These are phyloP conservation scores for Venturia carpophila DNA, from an alignment of 2,329 filamentous ascomycete species.

Conservation along the genomic window DNA sequence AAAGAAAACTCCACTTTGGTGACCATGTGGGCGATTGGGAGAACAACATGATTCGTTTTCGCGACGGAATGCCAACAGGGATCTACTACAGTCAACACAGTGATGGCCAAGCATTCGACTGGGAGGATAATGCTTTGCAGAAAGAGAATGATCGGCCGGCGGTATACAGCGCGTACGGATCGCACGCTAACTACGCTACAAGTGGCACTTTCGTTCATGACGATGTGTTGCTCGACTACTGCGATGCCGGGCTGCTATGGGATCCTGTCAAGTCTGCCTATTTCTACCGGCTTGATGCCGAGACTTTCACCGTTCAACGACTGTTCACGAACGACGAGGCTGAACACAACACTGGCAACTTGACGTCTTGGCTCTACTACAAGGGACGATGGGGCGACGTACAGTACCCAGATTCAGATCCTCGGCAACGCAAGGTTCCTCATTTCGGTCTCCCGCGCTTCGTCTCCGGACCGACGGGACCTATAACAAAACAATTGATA, in stretches of 20 bases:
- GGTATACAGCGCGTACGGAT: slow-evolving; percentile 54
- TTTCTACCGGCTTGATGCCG: slow-evolving; percentile 45
- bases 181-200: slow-evolving; percentile 57
- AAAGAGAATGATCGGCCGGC: slow-evolving; percentile 41
- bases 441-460: slow-evolving; percentile 82
- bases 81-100: slow-evolving; percentile 59
- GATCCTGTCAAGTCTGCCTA: slow-evolving; percentile 51
- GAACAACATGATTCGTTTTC: slow-evolving; percentile 64
- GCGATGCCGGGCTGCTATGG: slow-evolving; percentile 45
- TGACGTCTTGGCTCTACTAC: slow-evolving; percentile 61
- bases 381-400: slow-evolving; percentile 56
- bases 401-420: slow-evolving; percentile 45
- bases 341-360: slow-evolving; percentile 38
- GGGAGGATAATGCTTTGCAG: slow-evolving; percentile 54
- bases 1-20: slow-evolving; percentile 67
- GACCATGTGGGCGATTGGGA: slow-evolving; percentile 58
- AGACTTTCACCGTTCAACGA: neutral
- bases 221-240: slow-evolving; percentile 12
- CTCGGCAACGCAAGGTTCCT: slow-evolving; percentile 53
- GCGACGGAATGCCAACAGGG: slow-evolving; percentile 44
- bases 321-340: slow-evolving; percentile 24
- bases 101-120: slow-evolving; percentile 56
- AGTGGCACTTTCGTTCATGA: slow-evolving; percentile 41
- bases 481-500: slow-evolving; percentile 76
- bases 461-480: slow-evolving; percentile 79